Conservation (phyloP, 2,329 filamentous ascomycete genomes). For the Graphiopsis chlorocephala region DNA sequence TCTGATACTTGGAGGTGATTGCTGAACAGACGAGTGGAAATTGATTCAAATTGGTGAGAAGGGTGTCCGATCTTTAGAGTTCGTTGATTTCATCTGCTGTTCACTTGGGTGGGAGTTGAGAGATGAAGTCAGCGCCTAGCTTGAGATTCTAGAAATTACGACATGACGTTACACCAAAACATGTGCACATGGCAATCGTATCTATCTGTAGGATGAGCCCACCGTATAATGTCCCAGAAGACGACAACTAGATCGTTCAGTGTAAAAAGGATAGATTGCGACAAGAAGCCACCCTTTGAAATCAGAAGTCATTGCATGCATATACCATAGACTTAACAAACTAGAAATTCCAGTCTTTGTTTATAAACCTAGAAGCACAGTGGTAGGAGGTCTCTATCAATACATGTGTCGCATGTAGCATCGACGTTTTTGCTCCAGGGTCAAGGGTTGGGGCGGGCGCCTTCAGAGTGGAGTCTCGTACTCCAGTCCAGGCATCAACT, state of each 20-base stretch:
- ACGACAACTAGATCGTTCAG: neutral
- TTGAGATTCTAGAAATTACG: neutral
- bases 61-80: neutral
- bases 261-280: neutral
- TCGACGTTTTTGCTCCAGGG: neutral
- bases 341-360: neutral
- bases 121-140: neutral
- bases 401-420: too few relatives aligned
- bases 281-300: neutral
- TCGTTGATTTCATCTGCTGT: neutral
- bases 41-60: neutral
- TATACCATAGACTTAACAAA: neutral
- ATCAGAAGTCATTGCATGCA: neutral
- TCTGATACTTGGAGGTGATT: constrained; percentile 26
- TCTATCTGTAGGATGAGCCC: neutral
- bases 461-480: neutral
- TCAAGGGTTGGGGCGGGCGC: neutral
- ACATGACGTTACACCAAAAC: neutral
- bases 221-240: neutral
- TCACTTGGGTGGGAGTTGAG: neutral
- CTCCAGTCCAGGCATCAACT: neutral
- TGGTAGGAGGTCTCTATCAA: neutral
- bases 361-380: neutral
- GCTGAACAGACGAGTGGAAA: neutral
- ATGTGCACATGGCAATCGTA: neutral